Evolutionary conservation across 2,329 filamentous ascomycete genomes (phyloP).

Genomic region (Hymenoscyphus linearis): DNA sequence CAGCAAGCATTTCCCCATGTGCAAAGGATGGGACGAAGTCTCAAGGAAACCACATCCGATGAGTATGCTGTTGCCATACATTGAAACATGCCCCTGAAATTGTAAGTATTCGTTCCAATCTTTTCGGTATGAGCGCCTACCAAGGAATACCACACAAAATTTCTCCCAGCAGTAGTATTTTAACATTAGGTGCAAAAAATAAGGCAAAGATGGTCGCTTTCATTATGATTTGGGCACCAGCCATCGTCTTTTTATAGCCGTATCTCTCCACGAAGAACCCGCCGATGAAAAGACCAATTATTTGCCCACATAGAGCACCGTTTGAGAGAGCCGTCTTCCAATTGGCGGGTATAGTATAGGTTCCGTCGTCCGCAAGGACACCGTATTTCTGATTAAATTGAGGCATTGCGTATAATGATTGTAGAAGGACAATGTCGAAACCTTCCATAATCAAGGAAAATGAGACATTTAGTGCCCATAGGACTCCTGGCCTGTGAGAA

Average conservation of each 20-base stretch:
- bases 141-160: constrained; percentile 45
- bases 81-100: constrained; percentile 35
- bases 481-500: background rate
- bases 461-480: background rate
- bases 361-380: constrained; percentile 25
- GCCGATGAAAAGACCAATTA: constrained; percentile 43
- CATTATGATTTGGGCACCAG: constrained; percentile 38
- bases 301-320: constrained; percentile 31
- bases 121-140: constrained; percentile 30
- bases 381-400: constrained; percentile 33
- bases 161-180: constrained; percentile 41
- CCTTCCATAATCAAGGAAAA: constrained; percentile 35
- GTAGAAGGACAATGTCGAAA: constrained; percentile 35
- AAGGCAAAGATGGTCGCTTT: constrained; percentile 42
- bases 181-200: constrained; percentile 42
- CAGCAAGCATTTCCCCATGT: constrained; percentile 52
- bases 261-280: constrained; percentile 44
- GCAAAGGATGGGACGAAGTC: constrained; percentile 28
- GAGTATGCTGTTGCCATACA: constrained; percentile 33
- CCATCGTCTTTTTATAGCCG: constrained; percentile 38
- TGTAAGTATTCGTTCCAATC: constrained; percentile 11
- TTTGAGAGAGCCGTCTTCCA: constrained; percentile 32
- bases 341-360: constrained; percentile 25
- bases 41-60: constrained; percentile 33
- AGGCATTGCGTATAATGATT: constrained; percentile 34